Evolutionary conservation across 371 early-diverging fungal species (phyloP).

Genomic region (Haplosporangium sp.): DNA sequence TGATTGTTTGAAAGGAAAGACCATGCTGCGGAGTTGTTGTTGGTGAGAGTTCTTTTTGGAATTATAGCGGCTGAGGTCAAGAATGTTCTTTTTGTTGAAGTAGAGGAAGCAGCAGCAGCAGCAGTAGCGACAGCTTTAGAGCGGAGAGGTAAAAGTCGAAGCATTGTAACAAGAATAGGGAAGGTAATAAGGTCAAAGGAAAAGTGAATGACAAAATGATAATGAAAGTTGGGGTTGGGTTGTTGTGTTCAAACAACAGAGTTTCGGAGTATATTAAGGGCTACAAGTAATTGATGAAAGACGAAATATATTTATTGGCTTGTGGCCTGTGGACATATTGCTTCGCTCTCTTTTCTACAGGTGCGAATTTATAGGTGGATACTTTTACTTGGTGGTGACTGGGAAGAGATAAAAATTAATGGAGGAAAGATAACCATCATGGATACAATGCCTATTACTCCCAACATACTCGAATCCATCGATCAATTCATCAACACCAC

Average conservation of each 20-base stretch:
- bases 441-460: background rate
- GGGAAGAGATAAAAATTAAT: background rate
- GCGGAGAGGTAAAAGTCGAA: constrained; percentile 31
- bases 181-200: background rate
- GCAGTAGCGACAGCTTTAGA: constrained; percentile 5
- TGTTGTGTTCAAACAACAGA: too few relatives aligned
- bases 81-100: constrained; percentile 32
- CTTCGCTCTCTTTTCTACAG: constrained; percentile 49
- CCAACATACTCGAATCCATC: constrained; percentile 12
- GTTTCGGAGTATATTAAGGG: too few relatives aligned
- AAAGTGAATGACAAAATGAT: background rate
- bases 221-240: too few relatives aligned
- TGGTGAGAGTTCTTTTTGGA: constrained; percentile 9
- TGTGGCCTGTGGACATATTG: background rate
- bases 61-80: constrained; percentile 16
- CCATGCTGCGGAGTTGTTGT: constrained; percentile 46
- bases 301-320: too few relatives aligned
- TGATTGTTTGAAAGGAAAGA: constrained; percentile 5
- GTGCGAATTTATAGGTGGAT: constrained; percentile 32
- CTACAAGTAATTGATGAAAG: too few relatives aligned
- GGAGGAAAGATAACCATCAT: background rate
- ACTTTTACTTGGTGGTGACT: background rate
- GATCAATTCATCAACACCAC: constrained; percentile 9
- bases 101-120: constrained; percentile 13
- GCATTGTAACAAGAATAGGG: constrained; percentile 13